Conservation (phyloP, 2,329 filamentous ascomycete species). For the Atkinsonella hypoxylon region DNA sequence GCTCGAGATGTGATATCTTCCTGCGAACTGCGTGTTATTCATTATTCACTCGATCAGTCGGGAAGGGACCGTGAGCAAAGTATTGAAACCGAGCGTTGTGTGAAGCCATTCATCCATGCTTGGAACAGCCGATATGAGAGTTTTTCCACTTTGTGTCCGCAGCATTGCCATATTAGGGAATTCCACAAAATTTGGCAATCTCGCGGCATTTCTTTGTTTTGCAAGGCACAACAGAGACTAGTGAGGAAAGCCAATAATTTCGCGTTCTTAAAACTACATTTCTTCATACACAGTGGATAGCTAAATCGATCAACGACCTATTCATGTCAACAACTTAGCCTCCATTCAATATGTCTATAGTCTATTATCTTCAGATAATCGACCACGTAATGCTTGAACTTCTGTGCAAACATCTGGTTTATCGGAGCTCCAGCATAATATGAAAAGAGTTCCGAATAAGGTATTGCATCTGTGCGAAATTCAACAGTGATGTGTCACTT, state of each 20-base stretch:
- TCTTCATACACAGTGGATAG: conserved; percentile 1
- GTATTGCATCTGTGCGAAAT: not conserved
- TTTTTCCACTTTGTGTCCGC: too few species aligned
- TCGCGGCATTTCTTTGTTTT: not conserved
- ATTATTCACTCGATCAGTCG: too few species aligned
- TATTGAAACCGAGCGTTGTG: too few species aligned
- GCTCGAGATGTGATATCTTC: not conserved
- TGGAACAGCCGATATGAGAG: too few species aligned
- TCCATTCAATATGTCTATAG: not conserved
- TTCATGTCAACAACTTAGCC: not conserved
- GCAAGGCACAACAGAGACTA: not conserved
- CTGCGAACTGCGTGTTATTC: not conserved
- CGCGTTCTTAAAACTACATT: conserved; percentile 1
- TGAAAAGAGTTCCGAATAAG: conserved; percentile 1
- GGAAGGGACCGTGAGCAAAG: too few species aligned
- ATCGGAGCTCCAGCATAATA: not conserved
- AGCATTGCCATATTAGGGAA: too few species aligned
- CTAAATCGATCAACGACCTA: conserved; percentile 4
- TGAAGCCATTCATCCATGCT: too few species aligned
- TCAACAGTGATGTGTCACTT: not conserved
- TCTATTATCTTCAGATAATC: not conserved
- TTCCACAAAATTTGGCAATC: too few species aligned
- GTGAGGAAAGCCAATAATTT: conserved; percentile 1
- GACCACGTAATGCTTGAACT: conserved; percentile 1
- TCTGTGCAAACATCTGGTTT: conserved; percentile 1